These are phyloP conservation scores for Suillus weaverae DNA, from an alignment of 768 basidiomycete species.

Conservation along the genomic window DNA sequence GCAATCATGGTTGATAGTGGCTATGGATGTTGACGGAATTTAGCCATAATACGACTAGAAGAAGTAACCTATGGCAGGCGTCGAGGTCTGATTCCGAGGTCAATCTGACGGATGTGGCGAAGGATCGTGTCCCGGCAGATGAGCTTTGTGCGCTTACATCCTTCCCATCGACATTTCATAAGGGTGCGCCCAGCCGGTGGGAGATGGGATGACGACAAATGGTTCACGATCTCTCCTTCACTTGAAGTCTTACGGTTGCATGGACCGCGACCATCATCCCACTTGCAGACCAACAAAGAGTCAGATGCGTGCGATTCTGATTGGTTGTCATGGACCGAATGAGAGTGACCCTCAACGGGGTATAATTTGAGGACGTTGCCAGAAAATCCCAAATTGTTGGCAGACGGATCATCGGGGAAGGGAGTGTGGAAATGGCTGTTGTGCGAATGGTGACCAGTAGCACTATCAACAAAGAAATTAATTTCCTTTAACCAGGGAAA, in stretches of 20 bases:
- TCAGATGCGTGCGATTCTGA: not conserved
- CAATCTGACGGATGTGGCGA: not conserved
- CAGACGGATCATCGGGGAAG: not conserved
- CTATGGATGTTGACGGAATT: not conserved
- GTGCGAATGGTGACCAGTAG: not conserved
- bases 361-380: not conserved
- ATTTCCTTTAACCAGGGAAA: not conserved
- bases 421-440: not conserved
- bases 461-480: not conserved
- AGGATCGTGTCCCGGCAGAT: not conserved
- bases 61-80: not conserved
- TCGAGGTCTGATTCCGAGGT: not conserved
- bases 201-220: not conserved
- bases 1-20: not conserved
- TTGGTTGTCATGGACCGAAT: not conserved
- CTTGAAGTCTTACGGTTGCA: not conserved
- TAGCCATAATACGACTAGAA: not conserved
- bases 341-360: not conserved
- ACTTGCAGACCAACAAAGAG: not conserved
- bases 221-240: not conserved
- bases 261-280: not conserved
- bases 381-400: not conserved
- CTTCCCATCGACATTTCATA: not conserved
- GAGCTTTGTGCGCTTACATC: accelerated
- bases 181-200: accelerated